Evolutionary conservation across 768 basidiomycete species (phyloP).

Genomic region (Termitomyces titanicus): DNA sequence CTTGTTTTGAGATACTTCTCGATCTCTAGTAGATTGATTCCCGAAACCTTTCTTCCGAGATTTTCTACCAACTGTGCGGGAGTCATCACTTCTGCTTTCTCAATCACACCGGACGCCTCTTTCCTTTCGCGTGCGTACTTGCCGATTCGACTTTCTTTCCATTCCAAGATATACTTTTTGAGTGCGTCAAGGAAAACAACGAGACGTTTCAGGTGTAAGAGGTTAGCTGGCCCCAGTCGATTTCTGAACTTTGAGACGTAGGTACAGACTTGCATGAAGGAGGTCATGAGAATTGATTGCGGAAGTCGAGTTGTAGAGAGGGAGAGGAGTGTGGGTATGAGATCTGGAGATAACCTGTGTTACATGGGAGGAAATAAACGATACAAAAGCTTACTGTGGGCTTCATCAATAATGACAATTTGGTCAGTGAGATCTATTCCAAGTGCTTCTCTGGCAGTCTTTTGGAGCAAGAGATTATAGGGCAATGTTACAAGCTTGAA

Average conservation of each 20-base stretch:
- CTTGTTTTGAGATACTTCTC: conserved; percentile 78
- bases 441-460: conserved; percentile 78
- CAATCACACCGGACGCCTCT: conserved; percentile 3
- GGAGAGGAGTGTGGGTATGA: conserved; percentile 87
- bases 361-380: not conserved
- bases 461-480: conserved; percentile 88
- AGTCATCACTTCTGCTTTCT: conserved; percentile 60
- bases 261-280: conserved; percentile 68
- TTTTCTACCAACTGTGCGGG: conserved; percentile 60
- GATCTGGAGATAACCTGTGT: conserved; percentile 43
- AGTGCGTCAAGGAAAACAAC: conserved; percentile 70
- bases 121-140: conserved; percentile 9
- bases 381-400: conserved; percentile 69
- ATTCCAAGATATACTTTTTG: conserved; percentile 52
- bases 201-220: conserved; percentile 78
- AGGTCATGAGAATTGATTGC: conserved; percentile 49
- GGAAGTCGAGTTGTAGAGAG: conserved; percentile 73
- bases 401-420: conserved; percentile 91
- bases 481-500: conserved; percentile 84
- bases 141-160: conserved; percentile 37
- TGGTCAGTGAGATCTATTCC: conserved; percentile 84
- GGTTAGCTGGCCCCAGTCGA: conserved; percentile 69
- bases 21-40: conserved; percentile 82
- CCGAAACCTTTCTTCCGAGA: conserved; percentile 65
- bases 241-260: conserved; percentile 79